Evolutionary conservation across 805 yeast species (phyloP).

Genomic region (Metschnikowia proteae): DNA sequence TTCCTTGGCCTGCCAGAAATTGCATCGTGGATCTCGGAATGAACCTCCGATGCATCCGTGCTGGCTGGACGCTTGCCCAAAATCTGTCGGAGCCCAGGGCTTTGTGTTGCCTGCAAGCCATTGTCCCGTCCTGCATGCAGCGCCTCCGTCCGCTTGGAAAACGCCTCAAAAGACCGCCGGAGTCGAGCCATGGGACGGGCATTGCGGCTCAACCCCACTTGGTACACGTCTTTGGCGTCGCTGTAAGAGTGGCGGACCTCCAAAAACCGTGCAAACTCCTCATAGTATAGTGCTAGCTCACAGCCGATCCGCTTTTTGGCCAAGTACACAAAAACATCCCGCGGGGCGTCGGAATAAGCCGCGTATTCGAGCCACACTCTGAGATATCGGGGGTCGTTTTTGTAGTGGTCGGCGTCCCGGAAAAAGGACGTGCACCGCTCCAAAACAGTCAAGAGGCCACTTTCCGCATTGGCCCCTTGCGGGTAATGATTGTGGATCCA

Average conservation of each 20-base stretch:
- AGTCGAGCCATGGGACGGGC: conserved; percentile 61
- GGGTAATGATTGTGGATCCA: conserved; percentile 68
- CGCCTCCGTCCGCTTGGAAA: conserved; percentile 22
- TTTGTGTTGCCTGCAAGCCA: background rate
- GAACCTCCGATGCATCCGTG: background rate
- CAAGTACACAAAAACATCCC: conserved; percentile 67
- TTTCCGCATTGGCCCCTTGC: conserved; percentile 55
- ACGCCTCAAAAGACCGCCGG: conserved; percentile 38
- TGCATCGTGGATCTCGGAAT: background rate
- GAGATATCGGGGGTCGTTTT: conserved; percentile 78
- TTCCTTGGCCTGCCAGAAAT: conserved; percentile 19
- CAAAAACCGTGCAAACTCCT: conserved; percentile 64
- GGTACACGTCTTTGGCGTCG: conserved; percentile 60
- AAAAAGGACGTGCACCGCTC: conserved; percentile 72
- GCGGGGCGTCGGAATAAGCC: conserved; percentile 61
- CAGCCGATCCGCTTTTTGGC: conserved; percentile 69
- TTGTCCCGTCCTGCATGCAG: background rate
- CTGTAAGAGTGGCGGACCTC: conserved; percentile 46
- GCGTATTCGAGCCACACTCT: conserved; percentile 80
- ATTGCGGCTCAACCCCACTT: conserved; percentile 50
- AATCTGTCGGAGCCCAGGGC: background rate
- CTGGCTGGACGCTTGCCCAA: background rate
- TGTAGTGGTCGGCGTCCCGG: conserved; percentile 61
- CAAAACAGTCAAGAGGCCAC: conserved; percentile 60
- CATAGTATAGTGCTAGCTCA: conserved; percentile 67